These are phyloP conservation scores for Podospora bellae-mahoneyi DNA, from an alignment of 495 filamentous ascomycete genomes.

Conservation along the genomic window DNA sequence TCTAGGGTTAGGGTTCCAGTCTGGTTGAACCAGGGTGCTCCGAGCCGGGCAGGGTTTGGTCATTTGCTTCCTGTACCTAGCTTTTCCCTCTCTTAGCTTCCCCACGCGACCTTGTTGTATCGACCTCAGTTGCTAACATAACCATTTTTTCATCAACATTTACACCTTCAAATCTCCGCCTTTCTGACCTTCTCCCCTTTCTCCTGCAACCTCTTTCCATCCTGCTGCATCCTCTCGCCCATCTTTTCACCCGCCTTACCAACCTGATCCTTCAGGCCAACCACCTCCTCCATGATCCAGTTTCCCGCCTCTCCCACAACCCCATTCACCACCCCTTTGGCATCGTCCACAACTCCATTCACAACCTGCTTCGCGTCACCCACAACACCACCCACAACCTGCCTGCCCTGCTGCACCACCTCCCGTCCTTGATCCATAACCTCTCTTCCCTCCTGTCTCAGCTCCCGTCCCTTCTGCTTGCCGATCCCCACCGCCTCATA, in stretches of 20 bases:
- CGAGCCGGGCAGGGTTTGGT: too few species aligned
- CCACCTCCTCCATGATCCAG: not conserved
- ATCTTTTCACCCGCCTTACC: not conserved
- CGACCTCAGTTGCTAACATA: not conserved
- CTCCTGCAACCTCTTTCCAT: not conserved
- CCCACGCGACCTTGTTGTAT: too few species aligned
- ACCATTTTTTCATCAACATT: not conserved
- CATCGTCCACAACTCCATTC: not conserved
- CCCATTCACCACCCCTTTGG: constrained; percentile 7
- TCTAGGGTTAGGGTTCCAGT: too few species aligned
- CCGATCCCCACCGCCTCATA: not conserved
- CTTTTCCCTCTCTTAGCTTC: too few species aligned
- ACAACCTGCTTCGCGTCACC: not conserved
- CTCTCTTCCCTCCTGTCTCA: not conserved
- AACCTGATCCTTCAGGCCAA: not conserved
- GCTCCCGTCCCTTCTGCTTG: not conserved
- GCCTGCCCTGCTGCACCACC: not conserved
- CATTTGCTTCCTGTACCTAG: too few species aligned
- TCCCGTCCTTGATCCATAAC: not conserved
- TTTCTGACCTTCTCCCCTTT: not conserved
- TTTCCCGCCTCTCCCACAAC: not conserved
- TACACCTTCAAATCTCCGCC: not conserved
- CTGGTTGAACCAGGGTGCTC: too few species aligned
- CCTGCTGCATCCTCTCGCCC: not conserved
- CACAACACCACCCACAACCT: not conserved